Evolutionary conservation across 2,329 filamentous ascomycete species (phyloP), one percentile per base, ranked within the genome.

Genomic region (Aspergillus japonicus): DNA sequence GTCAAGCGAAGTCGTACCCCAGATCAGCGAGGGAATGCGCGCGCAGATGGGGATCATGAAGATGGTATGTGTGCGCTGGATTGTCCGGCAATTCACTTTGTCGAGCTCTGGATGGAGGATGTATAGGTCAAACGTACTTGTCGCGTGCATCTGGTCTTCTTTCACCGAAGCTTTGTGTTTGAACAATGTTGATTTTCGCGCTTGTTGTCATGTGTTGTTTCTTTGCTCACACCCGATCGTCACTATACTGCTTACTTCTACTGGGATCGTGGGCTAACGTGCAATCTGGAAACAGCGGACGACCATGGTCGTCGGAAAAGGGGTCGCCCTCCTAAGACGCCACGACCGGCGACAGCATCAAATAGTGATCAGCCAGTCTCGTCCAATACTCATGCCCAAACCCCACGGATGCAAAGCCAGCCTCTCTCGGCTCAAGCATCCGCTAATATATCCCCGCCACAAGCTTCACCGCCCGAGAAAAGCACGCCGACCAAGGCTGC

Each of bases 1-100:
- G 80, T 88, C 69, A 96, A 96, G 81, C 86, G 91, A 76, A 90
- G 86, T 82, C 88, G 89, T 66, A 93, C 91, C 66, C 89, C 89
- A 69, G 86, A 90, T 69, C 79, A 80, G 68, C 86, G 87, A 78
- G 83, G 82, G 75, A 84, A 87, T 72, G 75, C 80, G 66, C 78
- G 78, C 61, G 79, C 78, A 66, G 84, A 83, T 68, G 82, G 82
- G 67, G 82, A 85, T 74, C 87, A 86, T 81, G 85, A 89, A 80
- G 87, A 90, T 83, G 87, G 90, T 92, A 89, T 80, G 89, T 88
- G 69, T 62, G 68, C 68, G 60, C 66, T 62, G 61, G 62, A 59
- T 61, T 71, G 71, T 75, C 71, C 67, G 65, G 65, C 66, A 63
- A 57, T 56, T 59, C 60, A 65, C 50, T 35, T 51, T n/a, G 33